Base-by-base conservation (phyloP, 2,329 filamentous ascomycete genomes). In the Myriosclerotinia curreyana region DNA sequence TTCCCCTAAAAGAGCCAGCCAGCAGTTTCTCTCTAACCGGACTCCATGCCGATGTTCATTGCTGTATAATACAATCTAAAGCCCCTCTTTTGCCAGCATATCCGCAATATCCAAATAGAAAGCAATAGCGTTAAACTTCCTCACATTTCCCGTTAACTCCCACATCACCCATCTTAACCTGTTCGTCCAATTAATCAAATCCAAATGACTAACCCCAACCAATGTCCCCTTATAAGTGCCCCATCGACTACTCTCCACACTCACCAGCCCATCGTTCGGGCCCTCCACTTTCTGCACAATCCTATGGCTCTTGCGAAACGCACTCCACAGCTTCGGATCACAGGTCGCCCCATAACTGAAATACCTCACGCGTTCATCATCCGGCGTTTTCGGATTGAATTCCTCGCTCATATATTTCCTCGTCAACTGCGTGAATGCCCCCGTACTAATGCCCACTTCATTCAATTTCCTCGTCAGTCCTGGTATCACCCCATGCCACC, bases 151-250 rank as follows among this genome's bases (percentile, higher is more conserved):
- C 74, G 81, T 77, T 64, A 79, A 70, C 56, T 76, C 78, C 79
- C 87, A 76, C 50, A 84, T 70, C 49, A 80, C 80, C 79, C 82
- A 87, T 58, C 79, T 77, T 44, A 87, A 66, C 66, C 82, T 76
- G 67, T 88, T 89, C 42, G 82, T 85, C 86, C 86, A 89, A 74
- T 89, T 88, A 68, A 89, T 88, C 61, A 88, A 74, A 69, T 88
- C 86, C 34, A 88, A 74, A 71, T 89, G 86, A 69, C 81, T 86
- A 8, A 87, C 85, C 1, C 79, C 81, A 5, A 86, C 75, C 64
- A 89, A 72, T 1, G 86, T 88, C 5, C 86, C 86, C 71, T 86
- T 83, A 72, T 89, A 88, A 12, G 78, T 78, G 8, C 86, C 86
- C 85, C 86, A 88, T 65, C 78, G 77, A 53, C 83, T 82, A 70